Percentiles rank a stretch among this genome's conserved stretches.
These are phyloP conservation scores for Ulmus americana DNA, from an alignment of 331 rosid genomes.

Conservation along the genomic window DNA sequence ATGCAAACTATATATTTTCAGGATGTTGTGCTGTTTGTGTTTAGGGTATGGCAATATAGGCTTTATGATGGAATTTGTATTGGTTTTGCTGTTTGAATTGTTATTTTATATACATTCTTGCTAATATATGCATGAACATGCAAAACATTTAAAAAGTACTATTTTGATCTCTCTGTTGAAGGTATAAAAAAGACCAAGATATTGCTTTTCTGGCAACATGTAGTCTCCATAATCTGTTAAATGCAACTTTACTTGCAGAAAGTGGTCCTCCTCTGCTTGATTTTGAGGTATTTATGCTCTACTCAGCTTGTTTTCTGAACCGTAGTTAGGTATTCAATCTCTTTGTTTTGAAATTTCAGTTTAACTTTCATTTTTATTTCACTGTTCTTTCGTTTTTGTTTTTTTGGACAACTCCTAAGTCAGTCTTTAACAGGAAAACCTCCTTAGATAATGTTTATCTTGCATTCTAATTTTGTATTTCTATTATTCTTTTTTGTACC, in stretches of 20 bases:
- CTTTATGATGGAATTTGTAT: background rate
- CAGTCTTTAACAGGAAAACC: no score
- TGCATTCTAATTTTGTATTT: no score
- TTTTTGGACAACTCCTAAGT: background rate
- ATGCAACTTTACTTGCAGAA: conserved; percentile 72
- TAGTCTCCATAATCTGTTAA: conserved; percentile 79
- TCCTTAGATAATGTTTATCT: no score
- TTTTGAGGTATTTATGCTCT: conserved; percentile 61
- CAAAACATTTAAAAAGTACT: no score
- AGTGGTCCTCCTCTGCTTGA: conserved; percentile 98
- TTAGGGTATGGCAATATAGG: background rate
- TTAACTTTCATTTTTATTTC: background rate
- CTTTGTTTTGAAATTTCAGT: conserved; percentile 19
- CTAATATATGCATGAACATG: conserved; percentile 7
- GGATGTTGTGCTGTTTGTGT: conserved; percentile 4
- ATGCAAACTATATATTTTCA: conserved; percentile 11
- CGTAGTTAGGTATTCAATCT: background rate
- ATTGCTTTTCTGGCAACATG: conserved; percentile 72
- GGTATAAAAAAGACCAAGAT: conserved; percentile 84
- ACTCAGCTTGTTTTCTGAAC: conserved; percentile 17
- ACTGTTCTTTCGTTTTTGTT: background rate
- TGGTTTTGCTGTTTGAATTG: background rate
- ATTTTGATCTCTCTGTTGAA: conserved; percentile 24
- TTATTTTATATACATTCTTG: background rate
- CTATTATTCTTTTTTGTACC: background rate